A percentile compares a stretch with the other conserved stretches of the same genome.
These are phyloP conservation scores for Flammula alnicola DNA, from an alignment of 1,284 basidiomycete genomes.

Conservation along the genomic window DNA sequence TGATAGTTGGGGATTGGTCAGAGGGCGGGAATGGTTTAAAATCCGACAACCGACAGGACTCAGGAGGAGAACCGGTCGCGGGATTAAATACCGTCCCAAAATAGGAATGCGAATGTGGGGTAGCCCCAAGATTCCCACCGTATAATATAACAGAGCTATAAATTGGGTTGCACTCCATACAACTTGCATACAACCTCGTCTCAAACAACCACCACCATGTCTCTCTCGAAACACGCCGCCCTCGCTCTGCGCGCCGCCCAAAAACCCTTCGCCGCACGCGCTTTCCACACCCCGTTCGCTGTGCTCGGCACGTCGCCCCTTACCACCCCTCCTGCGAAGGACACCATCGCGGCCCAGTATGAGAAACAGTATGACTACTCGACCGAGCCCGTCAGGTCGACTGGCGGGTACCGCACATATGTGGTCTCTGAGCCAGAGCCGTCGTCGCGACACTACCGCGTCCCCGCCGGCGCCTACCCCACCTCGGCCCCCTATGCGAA, in stretches of 20 bases:
- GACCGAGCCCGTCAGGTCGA: conserved; percentile 50
- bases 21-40: not conserved
- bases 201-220: conserved; percentile 18
- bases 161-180: not conserved
- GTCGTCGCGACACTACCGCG: conserved; percentile 58
- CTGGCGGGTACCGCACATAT: conserved; percentile 56
- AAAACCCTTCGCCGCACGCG: conserved; percentile 32
- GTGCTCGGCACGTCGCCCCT: conserved; percentile 47
- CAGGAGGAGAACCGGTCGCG: conserved; percentile 1
- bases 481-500: conserved; percentile 56
- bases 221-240: conserved; percentile 19
- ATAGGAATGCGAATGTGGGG: conserved; percentile 19
- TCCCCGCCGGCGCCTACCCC: conserved; percentile 71
- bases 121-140: conserved; percentile 30
- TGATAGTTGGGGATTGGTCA: not conserved
- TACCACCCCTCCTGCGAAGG: conserved; percentile 30
- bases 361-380: conserved; percentile 60
- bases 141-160: conserved; percentile 8
- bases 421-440: conserved; percentile 71
- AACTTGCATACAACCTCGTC: not conserved
- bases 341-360: conserved; percentile 41
- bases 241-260: conserved; percentile 19
- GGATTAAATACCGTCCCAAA: conserved; percentile 7
- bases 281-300: conserved; percentile 66
- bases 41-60: not conserved